A percentile compares a stretch with the other conserved stretches of the same genome.
phyloP scores from a whole-genome alignment of 257 asterid genomes.

The Solanum tarapatanum region DNA sequence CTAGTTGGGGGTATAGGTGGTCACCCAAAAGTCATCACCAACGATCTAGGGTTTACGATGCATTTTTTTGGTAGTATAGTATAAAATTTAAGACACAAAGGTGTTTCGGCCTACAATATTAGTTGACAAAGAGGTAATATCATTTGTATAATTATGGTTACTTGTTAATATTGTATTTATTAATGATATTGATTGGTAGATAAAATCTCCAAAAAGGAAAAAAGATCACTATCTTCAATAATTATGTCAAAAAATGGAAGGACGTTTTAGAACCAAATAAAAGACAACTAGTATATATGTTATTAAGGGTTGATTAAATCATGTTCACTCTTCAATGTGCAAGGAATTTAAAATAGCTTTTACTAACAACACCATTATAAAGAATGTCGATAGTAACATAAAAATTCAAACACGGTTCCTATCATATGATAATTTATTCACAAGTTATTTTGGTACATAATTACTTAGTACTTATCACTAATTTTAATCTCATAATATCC shows the following conservation, averaged over 20 bases:
- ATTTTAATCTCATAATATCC: background rate
- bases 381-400: too few species aligned
- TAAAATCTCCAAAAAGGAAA: background rate
- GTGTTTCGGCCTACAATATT: background rate
- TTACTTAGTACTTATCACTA: background rate
- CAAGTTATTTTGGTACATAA: background rate
- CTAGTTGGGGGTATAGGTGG: background rate
- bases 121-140: background rate
- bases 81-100: background rate
- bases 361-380: too few species aligned
- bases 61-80: background rate
- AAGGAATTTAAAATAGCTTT: too few species aligned
- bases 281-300: too few species aligned
- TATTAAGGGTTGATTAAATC: too few species aligned
- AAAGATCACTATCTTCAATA: background rate
- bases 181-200: background rate
- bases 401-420: background rate
- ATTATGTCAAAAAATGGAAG: background rate
- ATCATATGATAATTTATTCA: background rate
- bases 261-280: background rate
- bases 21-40: background rate
- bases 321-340: too few species aligned
- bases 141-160: background rate
- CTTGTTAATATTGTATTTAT: background rate
- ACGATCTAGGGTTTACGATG: background rate